phyloP scores from a whole-genome alignment of 2,329 filamentous ascomycete genomes.

The Alternaria consortialis region DNA sequence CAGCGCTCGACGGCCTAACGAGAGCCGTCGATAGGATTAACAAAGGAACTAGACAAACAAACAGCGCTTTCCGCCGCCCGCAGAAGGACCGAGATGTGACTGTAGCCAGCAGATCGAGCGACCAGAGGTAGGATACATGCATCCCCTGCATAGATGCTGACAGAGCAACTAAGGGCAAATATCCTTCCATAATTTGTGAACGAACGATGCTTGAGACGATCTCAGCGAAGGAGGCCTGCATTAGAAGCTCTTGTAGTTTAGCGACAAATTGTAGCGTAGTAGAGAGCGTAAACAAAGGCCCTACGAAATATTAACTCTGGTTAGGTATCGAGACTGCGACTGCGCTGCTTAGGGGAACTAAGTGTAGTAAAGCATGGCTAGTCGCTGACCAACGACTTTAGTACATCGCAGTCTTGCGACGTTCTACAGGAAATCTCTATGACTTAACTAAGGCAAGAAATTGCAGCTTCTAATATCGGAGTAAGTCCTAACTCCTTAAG shows the following conservation, averaged over 20 bases:
- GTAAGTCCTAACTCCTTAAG: background rate
- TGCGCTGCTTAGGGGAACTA: conserved; percentile 14
- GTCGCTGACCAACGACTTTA: conserved; percentile 11
- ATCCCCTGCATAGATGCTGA: conserved; percentile 12
- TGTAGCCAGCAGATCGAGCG: conserved; percentile 18
- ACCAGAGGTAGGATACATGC: conserved; percentile 30
- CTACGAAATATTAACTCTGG: conserved; percentile 11
- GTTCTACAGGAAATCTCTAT: background rate
- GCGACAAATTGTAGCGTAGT: conserved; percentile 26
- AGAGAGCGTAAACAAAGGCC: background rate
- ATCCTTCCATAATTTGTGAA: background rate
- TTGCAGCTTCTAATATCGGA: background rate
- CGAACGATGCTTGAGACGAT: conserved; percentile 17
- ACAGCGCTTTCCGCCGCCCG: background rate
- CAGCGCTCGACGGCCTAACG: conserved; percentile 18
- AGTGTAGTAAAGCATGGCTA: conserved; percentile 13
- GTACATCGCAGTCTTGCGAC: conserved; percentile 21
- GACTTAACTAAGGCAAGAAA: background rate
- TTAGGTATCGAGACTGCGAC: conserved; percentile 10
- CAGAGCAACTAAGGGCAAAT: conserved; percentile 21
- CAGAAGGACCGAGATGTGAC: background rate
- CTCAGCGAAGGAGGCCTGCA: conserved; percentile 25
- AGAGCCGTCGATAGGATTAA: conserved; percentile 8
- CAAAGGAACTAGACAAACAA: background rate
- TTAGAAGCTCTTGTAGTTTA: conserved; percentile 30